A percentile compares a stretch with the other conserved stretches of the same genome.
phyloP scores from a whole-genome alignment of 2,329 filamentous ascomycete species.

The Verticillium tricorpus region DNA sequence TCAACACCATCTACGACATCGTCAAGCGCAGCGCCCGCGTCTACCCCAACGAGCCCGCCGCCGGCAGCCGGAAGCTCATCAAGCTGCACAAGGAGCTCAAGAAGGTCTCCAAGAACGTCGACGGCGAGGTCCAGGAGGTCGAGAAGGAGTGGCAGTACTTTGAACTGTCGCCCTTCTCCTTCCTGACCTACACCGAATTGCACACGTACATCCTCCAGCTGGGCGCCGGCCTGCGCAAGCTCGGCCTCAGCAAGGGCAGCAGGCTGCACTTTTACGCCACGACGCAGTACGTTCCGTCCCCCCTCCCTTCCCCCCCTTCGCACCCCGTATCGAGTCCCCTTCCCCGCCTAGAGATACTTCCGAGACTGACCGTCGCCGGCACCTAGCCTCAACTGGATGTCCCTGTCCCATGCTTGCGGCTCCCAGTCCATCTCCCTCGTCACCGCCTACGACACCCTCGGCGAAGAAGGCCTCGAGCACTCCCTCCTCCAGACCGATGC shows the following conservation, averaged over 20 bases:
- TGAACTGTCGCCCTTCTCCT: conserved; percentile 74
- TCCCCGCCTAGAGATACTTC: background rate
- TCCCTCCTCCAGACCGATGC: conserved; percentile 78
- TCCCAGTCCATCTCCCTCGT: conserved; percentile 90
- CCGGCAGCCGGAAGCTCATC: conserved; percentile 70
- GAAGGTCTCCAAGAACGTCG: conserved; percentile 83
- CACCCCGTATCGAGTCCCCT: background rate
- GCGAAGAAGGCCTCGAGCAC: conserved; percentile 77
- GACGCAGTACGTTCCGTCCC: conserved; percentile 54
- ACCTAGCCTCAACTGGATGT: conserved; percentile 73
- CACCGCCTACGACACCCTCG: conserved; percentile 91
- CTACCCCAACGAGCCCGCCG: conserved; percentile 58
- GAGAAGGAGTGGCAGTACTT: conserved; percentile 92
- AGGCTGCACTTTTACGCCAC: conserved; percentile 75
- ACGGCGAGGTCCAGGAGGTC: conserved; percentile 72
- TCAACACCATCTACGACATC: conserved; percentile 76
- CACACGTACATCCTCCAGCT: conserved; percentile 64
- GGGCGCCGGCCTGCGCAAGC: conserved; percentile 67
- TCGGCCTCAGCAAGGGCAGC: conserved; percentile 66
- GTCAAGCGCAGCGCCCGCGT: conserved; percentile 62
- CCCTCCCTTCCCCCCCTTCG: conserved; percentile 5
- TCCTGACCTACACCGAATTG: conserved; percentile 76
- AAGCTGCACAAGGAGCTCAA: conserved; percentile 78
- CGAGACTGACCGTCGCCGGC: background rate
- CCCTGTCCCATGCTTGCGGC: conserved; percentile 68